Percentiles rank a stretch among this genome's conserved stretches.
Evolutionary conservation across 2,329 filamentous ascomycete species (phyloP).

Genomic region (Microthyrium microscopicum): DNA sequence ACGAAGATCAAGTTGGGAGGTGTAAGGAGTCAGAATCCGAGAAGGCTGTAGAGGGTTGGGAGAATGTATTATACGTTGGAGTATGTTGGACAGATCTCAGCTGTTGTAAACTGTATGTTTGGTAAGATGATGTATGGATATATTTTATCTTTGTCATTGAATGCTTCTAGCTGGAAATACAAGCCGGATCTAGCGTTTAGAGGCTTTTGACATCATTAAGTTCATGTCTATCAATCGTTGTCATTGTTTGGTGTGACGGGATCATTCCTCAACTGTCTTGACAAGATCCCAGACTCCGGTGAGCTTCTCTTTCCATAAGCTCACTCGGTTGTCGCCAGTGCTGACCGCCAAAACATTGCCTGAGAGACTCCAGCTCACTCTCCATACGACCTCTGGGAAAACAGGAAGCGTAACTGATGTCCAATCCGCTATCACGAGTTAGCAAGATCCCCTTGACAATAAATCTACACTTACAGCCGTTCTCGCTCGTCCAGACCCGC

Average conservation of each 20-base stretch:
- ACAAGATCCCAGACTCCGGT: slow-evolving; percentile 94
- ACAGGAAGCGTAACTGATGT: slow-evolving; percentile 63
- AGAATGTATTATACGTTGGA: no score
- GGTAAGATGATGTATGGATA: no score
- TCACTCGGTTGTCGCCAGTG: slow-evolving; percentile 91
- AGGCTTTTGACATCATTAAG: no score
- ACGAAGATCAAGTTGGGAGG: slow-evolving; percentile 94
- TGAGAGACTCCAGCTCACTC: slow-evolving; percentile 93
- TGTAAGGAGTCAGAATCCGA: slow-evolving; percentile 66
- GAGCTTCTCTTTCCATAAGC: slow-evolving; percentile 95
- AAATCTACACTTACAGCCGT: slow-evolving; percentile 1
- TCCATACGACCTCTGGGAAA: slow-evolving; percentile 87
- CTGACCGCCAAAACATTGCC: slow-evolving; percentile 92
- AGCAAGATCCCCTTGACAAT: neutral
- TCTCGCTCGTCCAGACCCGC: slow-evolving; percentile 66
- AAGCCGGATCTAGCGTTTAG: no score
- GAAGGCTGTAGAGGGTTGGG: slow-evolving; percentile 43
- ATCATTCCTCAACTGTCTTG: slow-evolving; percentile 80
- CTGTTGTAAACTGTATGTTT: no score
- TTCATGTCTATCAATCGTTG: no score
- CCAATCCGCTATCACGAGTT: slow-evolving; percentile 49
- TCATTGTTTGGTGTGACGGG: no score
- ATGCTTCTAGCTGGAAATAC: no score
- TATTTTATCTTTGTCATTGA: no score
- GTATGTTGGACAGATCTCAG: no score